Evolutionary conservation across 164 flowering plant genomes (phyloP), one percentile per base, ranked within the genome.

Genomic region (Magnolia kwangsiensis): DNA sequence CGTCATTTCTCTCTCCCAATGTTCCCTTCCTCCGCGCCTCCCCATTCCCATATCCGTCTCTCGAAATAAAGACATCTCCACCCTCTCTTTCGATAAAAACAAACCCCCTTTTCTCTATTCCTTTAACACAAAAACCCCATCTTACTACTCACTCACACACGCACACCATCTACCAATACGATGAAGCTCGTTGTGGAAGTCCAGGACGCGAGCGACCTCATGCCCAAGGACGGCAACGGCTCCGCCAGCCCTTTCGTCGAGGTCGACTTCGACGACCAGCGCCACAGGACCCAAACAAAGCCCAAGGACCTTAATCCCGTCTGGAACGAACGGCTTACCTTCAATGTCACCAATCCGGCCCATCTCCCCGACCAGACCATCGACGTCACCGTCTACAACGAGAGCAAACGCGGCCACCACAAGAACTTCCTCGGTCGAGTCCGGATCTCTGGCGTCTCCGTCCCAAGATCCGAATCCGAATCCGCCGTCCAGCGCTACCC

Each of bases 201-300:
- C n/a, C 78, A 87, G 9, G 93, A 90, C 27, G 97, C 98, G 10
- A 80, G 81, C 71, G 91, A 91, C 77, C 93, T 95, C 21, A 92
- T 88, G 96, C 96, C 97, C 63, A 95, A 93, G 81, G 96, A 93
- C 71, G 93, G 96, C 0, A 87, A 92, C 4, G 98, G 97, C 31
- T 90, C 93, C 0, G 89, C 98, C 0, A 93, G 85, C 77, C 96
- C 98, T 0, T 95, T 84, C 72, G 96, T 88, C 0, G 93, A 95
- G 70, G 96, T 93, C 0, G 89, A 87, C 0, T 92, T 93, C 70
- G 92, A 88, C 11, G 86, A 80, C 0, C 92, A 93, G 75, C 63
- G 79, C 0, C 89, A 84, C 29, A 75, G 91, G 6, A 95, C 98
- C 2, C 90, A 85, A 68, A 89, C 95, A 70, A 90, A 86, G 84